Conservation (phyloP, 2,329 filamentous ascomycete genomes). For the Fusarium illudens region DNA sequence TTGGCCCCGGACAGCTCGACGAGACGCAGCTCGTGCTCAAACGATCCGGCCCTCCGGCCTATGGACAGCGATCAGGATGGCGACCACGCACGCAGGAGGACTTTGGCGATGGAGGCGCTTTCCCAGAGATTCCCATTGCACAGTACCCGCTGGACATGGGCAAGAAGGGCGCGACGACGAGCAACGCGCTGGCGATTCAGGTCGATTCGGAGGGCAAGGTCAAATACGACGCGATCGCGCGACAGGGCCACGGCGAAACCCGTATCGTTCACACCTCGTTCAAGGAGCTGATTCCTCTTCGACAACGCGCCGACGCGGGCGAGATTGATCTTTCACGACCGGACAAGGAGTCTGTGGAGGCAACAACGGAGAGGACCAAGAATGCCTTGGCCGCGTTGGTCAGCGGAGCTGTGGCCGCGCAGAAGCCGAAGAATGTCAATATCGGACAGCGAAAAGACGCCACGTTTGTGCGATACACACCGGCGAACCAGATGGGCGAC, state of each 20-base stretch:
- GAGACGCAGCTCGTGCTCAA: slow-evolving; percentile 86
- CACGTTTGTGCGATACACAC: slow-evolving; percentile 95
- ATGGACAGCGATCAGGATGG: slow-evolving; percentile 89
- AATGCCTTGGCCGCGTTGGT: slow-evolving; percentile 84
- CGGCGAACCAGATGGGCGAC: slow-evolving; percentile 95
- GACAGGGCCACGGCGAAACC: slow-evolving; percentile 83
- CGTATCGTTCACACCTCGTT: slow-evolving; percentile 94
- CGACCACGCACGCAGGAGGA: slow-evolving; percentile 88
- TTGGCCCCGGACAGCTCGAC: slow-evolving; percentile 81
- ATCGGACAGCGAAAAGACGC: slow-evolving; percentile 81
- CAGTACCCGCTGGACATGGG: slow-evolving; percentile 98
- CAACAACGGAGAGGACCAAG: slow-evolving; percentile 87
- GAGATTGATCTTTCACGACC: slow-evolving; percentile 89
- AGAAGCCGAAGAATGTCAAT: slow-evolving; percentile 96
- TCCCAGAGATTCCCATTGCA: slow-evolving; percentile 90
- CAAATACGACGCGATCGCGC: slow-evolving; percentile 94
- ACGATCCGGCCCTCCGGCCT: slow-evolving; percentile 85
- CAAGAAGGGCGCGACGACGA: slow-evolving; percentile 74
- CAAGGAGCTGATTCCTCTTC: slow-evolving; percentile 93
- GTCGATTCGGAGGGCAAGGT: slow-evolving; percentile 92
- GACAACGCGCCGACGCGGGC: slow-evolving; percentile 91
- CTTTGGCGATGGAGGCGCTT: slow-evolving; percentile 95
- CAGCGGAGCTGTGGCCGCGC: slow-evolving; percentile 84
- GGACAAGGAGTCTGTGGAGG: slow-evolving; percentile 82
- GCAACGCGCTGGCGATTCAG: slow-evolving; percentile 90